Evolutionary conservation across 164 flowering plant genomes (phyloP).

Genomic region (Buxus sempervirens): DNA sequence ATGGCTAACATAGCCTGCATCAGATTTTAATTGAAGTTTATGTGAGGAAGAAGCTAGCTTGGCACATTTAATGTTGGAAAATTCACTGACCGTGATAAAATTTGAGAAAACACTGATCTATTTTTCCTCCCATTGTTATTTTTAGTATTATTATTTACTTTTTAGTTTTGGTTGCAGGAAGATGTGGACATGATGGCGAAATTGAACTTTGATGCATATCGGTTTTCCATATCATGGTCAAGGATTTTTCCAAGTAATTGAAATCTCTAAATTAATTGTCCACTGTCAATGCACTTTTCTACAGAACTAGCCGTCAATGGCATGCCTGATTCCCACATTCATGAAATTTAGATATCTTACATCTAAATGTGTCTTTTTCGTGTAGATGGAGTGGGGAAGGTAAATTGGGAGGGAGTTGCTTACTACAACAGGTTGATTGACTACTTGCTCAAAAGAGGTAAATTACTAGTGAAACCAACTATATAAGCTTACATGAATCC

Average conservation of each 20-base stretch:
- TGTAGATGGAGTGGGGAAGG: constrained; percentile 33
- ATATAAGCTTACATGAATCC: not conserved
- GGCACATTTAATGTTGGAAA: too few species aligned
- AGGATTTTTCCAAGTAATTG: constrained; percentile 39
- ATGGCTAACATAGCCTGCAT: too few species aligned
- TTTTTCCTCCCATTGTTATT: not conserved
- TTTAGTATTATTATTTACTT: not conserved
- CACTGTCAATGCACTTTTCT: not conserved
- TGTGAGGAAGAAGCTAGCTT: too few species aligned
- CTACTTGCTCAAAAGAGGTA: constrained; percentile 30
- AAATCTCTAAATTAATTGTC: not conserved
- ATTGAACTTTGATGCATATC: constrained; percentile 37
- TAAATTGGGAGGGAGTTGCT: constrained; percentile 38
- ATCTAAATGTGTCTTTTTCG: not conserved
- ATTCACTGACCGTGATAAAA: too few species aligned
- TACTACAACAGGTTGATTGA: constrained; percentile 36
- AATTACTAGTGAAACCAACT: not conserved
- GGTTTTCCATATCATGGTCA: constrained; percentile 50
- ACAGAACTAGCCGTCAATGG: too few species aligned
- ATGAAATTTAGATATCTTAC: not conserved
- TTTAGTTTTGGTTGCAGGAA: constrained; percentile 21
- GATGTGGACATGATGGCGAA: constrained; percentile 32
- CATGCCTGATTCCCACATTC: too few species aligned
- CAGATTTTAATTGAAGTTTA: too few species aligned
- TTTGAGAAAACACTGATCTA: too few species aligned